These are phyloP conservation scores for Histomonas meleagridis DNA, from an alignment of 208 protist genomes.

Conservation along the genomic window DNA sequence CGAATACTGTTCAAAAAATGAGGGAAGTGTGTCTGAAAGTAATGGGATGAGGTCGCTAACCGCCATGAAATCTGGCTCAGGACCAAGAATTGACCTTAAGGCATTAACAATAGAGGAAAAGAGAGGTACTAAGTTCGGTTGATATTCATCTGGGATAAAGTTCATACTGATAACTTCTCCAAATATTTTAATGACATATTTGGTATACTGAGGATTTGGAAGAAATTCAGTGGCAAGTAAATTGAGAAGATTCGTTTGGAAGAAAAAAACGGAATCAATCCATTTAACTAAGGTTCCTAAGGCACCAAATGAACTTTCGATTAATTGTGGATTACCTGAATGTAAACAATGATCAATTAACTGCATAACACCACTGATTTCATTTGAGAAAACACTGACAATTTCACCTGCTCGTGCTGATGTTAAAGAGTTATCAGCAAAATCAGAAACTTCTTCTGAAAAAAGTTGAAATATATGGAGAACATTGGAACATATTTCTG, in stretches of 20 bases:
- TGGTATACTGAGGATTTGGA: background rate
- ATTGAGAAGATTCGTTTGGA: background rate
- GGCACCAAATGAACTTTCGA: background rate
- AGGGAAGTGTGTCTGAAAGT: background rate
- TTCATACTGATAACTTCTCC: background rate
- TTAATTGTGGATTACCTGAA: background rate
- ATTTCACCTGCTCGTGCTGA: background rate
- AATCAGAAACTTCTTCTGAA: background rate
- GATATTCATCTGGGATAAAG: background rate
- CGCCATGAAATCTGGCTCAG: background rate
- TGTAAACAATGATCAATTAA: background rate
- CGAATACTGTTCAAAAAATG: background rate
- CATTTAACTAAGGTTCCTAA: background rate
- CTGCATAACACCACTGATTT: background rate
- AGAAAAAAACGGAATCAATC: background rate
- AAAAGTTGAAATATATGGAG: background rate
- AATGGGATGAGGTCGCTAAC: background rate
- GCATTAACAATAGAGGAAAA: background rate
- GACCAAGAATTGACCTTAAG: background rate
- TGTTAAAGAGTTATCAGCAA: background rate
- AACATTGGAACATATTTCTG: background rate
- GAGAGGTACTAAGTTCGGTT: background rate
- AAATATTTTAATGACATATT: background rate
- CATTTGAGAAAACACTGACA: background rate
- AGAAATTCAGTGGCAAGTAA: background rate